phyloP scores from a whole-genome alignment of 768 basidiomycete genomes.

The Pulveroboletus frians region DNA sequence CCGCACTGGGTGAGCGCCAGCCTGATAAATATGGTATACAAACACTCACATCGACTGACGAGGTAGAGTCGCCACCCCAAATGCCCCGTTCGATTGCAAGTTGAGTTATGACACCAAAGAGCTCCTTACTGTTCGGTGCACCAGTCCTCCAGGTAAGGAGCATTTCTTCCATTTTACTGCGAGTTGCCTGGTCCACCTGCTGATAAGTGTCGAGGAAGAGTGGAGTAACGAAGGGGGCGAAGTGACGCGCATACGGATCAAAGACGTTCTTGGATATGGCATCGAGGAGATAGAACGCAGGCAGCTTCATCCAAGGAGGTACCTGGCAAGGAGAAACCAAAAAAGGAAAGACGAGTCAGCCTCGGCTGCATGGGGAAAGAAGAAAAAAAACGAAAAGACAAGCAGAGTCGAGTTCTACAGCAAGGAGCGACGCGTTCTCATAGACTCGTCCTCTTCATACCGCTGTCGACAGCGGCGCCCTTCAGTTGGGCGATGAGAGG shows the following conservation, averaged over 20 bases:
- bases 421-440: constrained; percentile 29
- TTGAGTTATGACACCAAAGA: constrained; percentile 82
- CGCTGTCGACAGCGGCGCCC: constrained; percentile 33
- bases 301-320: constrained; percentile 83
- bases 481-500: constrained; percentile 27
- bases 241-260: constrained; percentile 84
- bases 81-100: constrained; percentile 78
- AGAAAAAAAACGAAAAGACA: constrained; percentile 25
- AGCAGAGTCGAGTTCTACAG: constrained; percentile 22
- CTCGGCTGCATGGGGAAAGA: constrained; percentile 19
- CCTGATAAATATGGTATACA: neutral
- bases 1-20: constrained; percentile 2
- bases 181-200: constrained; percentile 76
- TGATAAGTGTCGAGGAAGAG: constrained; percentile 86
- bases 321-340: constrained; percentile 50
- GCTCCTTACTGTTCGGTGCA: constrained; percentile 69
- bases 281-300: constrained; percentile 91
- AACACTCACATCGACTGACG: constrained; percentile 36
- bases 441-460: constrained; percentile 34
- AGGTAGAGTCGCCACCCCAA: constrained; percentile 57
- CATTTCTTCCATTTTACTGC: constrained; percentile 98
- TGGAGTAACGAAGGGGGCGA: constrained; percentile 74
- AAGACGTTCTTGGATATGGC: constrained; percentile 97
- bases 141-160: constrained; percentile 91
- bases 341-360: constrained; percentile 64